Evolutionary conservation across 495 filamentous ascomycete genomes (phyloP).

Genomic region (Talaromyces wortmannii): DNA sequence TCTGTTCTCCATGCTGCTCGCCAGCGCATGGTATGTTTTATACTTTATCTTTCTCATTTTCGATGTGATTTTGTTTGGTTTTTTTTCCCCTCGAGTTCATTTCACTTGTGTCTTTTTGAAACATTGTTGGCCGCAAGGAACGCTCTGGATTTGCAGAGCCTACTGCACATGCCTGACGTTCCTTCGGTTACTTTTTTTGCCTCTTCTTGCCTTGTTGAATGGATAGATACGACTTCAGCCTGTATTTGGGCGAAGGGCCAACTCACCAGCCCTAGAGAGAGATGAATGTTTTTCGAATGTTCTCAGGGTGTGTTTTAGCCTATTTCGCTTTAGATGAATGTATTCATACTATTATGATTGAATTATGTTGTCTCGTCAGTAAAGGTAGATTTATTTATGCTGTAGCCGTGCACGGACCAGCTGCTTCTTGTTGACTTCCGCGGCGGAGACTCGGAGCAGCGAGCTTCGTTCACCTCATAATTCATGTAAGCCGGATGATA

Average conservation of each 20-base stretch:
- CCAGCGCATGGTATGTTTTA: neutral
- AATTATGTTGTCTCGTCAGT: neutral
- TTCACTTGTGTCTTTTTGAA: neutral
- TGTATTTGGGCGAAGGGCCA: neutral
- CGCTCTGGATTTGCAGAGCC: neutral
- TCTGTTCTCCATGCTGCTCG: neutral
- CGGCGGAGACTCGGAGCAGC: neutral
- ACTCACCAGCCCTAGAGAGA: neutral
- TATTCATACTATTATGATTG: neutral
- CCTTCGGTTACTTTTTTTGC: neutral
- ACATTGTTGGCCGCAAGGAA: neutral
- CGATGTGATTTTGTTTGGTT: neutral
- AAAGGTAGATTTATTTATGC: neutral
- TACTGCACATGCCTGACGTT: neutral
- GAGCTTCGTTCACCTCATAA: neutral
- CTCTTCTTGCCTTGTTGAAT: neutral
- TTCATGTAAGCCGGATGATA: too few relatives aligned
- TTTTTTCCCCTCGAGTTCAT: neutral
- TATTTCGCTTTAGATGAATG: constrained; percentile 5
- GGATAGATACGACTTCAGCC: neutral
- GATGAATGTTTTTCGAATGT: neutral
- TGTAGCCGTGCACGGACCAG: neutral
- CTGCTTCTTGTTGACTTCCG: neutral
- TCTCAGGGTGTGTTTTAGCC: neutral
- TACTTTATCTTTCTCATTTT: neutral